These are phyloP conservation scores for Phalaenopsis hybrid DNA, from an alignment of 116 monocot species.

Conservation along the genomic window DNA sequence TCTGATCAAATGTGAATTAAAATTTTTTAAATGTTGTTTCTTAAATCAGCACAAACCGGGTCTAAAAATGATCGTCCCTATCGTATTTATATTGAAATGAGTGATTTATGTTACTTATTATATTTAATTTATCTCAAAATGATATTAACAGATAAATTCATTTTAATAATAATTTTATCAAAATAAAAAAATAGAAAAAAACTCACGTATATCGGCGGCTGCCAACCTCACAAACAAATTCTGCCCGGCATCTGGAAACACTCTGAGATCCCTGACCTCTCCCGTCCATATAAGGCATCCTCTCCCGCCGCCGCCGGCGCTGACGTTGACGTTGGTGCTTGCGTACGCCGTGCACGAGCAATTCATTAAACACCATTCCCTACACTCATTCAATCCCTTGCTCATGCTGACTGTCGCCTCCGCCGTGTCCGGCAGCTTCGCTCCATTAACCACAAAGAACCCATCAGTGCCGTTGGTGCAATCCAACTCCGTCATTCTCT, in stretches of 20 bases:
- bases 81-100: no score
- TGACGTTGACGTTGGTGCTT: slow-evolving; percentile 2
- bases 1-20: no score
- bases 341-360: slow-evolving; percentile 24
- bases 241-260: not conserved
- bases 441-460: not conserved
- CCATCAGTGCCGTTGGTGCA: slow-evolving; percentile 19
- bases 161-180: no score
- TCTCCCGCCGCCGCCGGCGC: not conserved
- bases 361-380: slow-evolving; percentile 9
- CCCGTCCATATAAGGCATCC: slow-evolving; percentile 18
- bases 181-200: no score
- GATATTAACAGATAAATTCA: no score
- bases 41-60: no score
- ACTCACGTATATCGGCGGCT: slow-evolving; percentile 16
- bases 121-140: no score
- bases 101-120: no score
- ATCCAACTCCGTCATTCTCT: slow-evolving; percentile 12
- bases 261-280: not conserved
- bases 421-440: slow-evolving; percentile 2
- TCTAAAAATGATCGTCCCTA: no score
- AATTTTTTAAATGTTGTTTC: no score
- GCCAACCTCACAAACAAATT: slow-evolving; percentile 17
- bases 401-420: not conserved
- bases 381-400: slow-evolving; percentile 11